phyloP scores from a whole-genome alignment of 2,329 filamentous ascomycete species.

The Sclerotiophoma versabilis region DNA sequence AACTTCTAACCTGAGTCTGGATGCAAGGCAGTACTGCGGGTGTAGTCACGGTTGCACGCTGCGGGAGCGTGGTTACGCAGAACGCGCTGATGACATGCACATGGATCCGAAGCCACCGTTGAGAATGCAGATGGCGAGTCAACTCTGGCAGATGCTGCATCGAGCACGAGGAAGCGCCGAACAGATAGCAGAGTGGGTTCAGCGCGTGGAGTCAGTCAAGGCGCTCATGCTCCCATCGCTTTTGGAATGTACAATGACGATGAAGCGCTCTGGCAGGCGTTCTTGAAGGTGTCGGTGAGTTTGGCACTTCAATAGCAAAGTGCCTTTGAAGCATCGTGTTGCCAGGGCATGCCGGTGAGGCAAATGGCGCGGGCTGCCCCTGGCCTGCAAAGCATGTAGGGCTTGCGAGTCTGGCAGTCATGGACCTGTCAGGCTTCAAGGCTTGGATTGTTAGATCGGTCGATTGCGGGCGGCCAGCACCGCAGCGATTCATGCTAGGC shows the following conservation, averaged over 20 bases:
- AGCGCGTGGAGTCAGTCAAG: conserved; percentile 34
- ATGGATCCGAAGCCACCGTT: conserved; percentile 21
- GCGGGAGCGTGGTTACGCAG: conserved; percentile 37
- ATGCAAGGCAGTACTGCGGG: conserved; percentile 34
- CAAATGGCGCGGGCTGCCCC: conserved; percentile 22
- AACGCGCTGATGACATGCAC: conserved; percentile 38
- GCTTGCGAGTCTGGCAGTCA: conserved; percentile 12
- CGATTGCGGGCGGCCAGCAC: conserved; percentile 20
- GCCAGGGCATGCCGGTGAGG: conserved; percentile 32
- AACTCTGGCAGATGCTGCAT: conserved; percentile 26
- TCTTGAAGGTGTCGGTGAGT: conserved; percentile 40
- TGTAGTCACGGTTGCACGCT: conserved; percentile 27
- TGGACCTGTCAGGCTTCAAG: conserved; percentile 17
- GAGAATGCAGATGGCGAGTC: conserved; percentile 23
- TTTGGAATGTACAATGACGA: conserved; percentile 24
- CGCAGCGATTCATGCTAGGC: conserved; percentile 14
- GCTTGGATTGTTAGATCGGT: conserved; percentile 28
- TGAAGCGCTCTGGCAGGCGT: conserved; percentile 20
- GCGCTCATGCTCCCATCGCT: conserved; percentile 18
- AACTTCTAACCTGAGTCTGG: conserved; percentile 25
- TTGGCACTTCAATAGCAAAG: conserved; percentile 25
- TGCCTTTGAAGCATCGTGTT: conserved; percentile 25
- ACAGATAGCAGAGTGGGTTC: conserved; percentile 16
- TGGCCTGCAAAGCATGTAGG: conserved; percentile 8
- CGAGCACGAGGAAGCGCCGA: conserved; percentile 40